Percentiles rank a stretch among this genome's conserved stretches.
Conservation (phyloP, 306 rosid species). For the Glycine tomentella region DNA sequence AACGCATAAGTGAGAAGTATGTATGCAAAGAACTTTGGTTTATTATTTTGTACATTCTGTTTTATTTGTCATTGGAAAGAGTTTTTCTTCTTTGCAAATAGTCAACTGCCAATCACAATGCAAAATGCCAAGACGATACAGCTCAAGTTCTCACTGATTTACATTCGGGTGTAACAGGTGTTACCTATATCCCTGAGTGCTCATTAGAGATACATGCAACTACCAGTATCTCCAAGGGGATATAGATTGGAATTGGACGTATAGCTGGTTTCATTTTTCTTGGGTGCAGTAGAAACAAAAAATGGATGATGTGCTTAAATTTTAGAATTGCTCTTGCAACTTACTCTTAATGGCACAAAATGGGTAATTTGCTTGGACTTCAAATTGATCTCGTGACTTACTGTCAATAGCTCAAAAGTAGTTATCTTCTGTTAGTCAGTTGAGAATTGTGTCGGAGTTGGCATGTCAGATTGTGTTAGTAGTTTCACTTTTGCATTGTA, state of each 20-base stretch:
- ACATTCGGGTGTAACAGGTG: slow-evolving; percentile 65
- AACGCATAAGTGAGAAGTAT: slow-evolving; percentile 6
- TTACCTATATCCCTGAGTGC: slow-evolving; percentile 76
- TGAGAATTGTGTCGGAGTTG: slow-evolving; percentile 41
- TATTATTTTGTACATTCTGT: slow-evolving; percentile 30
- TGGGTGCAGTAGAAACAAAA: slow-evolving; percentile 37
- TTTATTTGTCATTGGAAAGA: slow-evolving; percentile 5
- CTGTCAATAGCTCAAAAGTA: slow-evolving; percentile 36
- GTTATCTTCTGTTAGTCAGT: slow-evolving; percentile 33
- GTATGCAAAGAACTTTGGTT: background rate
- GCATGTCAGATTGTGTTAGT: slow-evolving; percentile 48
- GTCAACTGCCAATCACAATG: slow-evolving; percentile 29
- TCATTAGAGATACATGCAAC: slow-evolving; percentile 79
- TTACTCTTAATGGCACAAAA: slow-evolving; percentile 43
- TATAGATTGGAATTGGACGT: slow-evolving; percentile 42
- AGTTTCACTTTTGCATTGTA: slow-evolving; percentile 49
- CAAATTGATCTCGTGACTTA: slow-evolving; percentile 31
- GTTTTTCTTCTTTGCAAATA: slow-evolving; percentile 29
- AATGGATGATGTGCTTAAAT: slow-evolving; percentile 28
- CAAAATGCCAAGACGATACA: slow-evolving; percentile 34
- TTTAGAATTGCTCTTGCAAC: slow-evolving; percentile 37
- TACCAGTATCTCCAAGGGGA: slow-evolving; percentile 72
- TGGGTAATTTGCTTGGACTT: slow-evolving; percentile 31
- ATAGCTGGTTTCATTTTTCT: slow-evolving; percentile 40
- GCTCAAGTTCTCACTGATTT: slow-evolving; percentile 33